Conservation (phyloP, 306 rosid species). For the Hylodesmum podocarpum region DNA sequence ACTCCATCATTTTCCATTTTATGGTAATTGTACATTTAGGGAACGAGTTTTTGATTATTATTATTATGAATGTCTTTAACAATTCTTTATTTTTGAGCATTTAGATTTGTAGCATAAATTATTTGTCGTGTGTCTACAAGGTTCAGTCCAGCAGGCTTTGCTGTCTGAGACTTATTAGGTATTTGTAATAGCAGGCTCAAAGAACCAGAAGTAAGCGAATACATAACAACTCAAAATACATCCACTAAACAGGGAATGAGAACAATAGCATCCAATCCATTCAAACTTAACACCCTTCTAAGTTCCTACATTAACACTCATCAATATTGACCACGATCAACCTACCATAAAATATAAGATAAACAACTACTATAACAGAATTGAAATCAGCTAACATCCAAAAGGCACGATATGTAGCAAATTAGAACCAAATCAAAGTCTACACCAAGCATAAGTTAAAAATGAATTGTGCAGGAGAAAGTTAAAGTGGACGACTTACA, state of each 20-base stretch:
- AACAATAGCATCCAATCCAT: slow-evolving; percentile 20
- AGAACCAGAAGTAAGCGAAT: neutral
- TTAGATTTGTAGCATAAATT: neutral
- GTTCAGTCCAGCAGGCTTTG: neutral
- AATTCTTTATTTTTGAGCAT: neutral
- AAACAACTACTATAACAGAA: neutral
- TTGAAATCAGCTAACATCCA: neutral
- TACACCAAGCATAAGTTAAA: neutral
- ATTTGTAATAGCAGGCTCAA: neutral
- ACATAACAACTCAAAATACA: neutral
- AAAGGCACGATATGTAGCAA: neutral
- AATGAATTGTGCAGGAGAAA: neutral
- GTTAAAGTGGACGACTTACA: slow-evolving; percentile 46
- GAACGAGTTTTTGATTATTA: neutral
- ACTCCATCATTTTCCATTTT: neutral
- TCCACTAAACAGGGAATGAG: neutral
- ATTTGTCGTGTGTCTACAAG: neutral
- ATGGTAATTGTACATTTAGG: neutral
- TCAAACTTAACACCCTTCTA: slow-evolving; percentile 5
- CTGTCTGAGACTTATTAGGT: neutral
- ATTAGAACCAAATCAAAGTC: neutral
- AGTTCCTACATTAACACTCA: slow-evolving; percentile 5
- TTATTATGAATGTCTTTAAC: neutral
- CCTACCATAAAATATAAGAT: neutral
- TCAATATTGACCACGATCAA: neutral